Evolutionary conservation across 2,329 filamentous ascomycete genomes (phyloP), one percentile per base, ranked within the genome.

Genomic region (Orbilia quercus): DNA sequence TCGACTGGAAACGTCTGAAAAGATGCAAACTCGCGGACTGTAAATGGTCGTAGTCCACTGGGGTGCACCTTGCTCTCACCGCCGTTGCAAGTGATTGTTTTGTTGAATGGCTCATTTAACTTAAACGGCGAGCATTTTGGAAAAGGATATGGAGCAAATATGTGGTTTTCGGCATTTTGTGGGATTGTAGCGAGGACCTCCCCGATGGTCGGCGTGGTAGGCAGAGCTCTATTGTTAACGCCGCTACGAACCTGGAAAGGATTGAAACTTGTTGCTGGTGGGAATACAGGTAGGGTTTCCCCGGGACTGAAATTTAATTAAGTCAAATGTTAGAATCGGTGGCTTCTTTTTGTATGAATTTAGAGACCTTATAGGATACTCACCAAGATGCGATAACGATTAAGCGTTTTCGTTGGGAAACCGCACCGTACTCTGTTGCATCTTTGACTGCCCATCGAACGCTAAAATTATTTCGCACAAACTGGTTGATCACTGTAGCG

Each of bases 1-100:
- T 81, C 78, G 0, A 80, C 71, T 0, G 90, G 89, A 58, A 95
- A 95, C 0, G 88, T 88, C 75, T 92, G 89, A 0, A 95, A 79
- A 1, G 83, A 83, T 0, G 91, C 90, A 22, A 87, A 84, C 78
- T 96, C 91, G 0, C 89, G 84, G 2, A 86, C 78, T 0, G 89
- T 93, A 51, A 90, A 89, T 0, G 84, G 82, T 0, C 91, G 81
- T 1, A 77, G 80, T 0, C 90, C 91, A 20, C 81, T 84, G 0
- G 87, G 90, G 77, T 94, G 89, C 59, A 88, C 87, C 31, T 89
- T 87, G 1, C 83, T 82, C 0, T 85, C 84, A 0, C 88, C 88
- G 0, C 85, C 85, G 9, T 78, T 80, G 7, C 86, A 88, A 0
- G 89, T 92, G 72, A 94, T 87, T 79, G 66, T 85, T 82, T 54